Conservation (phyloP, 1,139 yeast species). For the Pichia cactophila region DNA sequence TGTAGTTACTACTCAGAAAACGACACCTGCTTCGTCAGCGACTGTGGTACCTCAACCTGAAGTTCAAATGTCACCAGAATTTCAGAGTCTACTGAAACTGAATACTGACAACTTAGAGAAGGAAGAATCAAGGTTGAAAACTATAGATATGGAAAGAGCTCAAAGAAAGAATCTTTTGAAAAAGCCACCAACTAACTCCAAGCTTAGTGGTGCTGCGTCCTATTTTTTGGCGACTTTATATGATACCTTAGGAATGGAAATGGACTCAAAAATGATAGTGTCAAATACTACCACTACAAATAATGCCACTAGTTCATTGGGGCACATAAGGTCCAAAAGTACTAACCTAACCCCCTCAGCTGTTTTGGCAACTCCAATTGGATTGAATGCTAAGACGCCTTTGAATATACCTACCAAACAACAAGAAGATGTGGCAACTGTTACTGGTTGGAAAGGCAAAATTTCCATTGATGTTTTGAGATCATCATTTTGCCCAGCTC, state of each 20-base stretch:
- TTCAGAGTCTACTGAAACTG: conserved; percentile 25
- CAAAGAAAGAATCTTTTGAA: conserved; percentile 34
- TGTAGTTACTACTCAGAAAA: conserved; percentile 6
- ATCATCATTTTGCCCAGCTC: conserved; percentile 34
- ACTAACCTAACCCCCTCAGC: conserved; percentile 28
- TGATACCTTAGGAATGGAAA: conserved; percentile 42
- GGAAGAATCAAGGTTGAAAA: conserved; percentile 22
- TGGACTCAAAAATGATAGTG: conserved; percentile 25
- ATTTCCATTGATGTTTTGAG: conserved; percentile 40
- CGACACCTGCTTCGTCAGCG: not conserved
- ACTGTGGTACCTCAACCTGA: not conserved
- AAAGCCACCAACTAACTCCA: not conserved
- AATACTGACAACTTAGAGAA: conserved; percentile 23
- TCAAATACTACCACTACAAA: conserved; percentile 8
- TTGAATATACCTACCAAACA: conserved; percentile 15
- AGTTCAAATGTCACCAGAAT: conserved; percentile 22
- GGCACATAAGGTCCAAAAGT: conserved; percentile 8
- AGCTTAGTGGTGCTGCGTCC: conserved; percentile 35
- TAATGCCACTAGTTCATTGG: not conserved
- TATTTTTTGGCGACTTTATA: conserved; percentile 47
- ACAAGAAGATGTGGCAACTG: conserved; percentile 9
- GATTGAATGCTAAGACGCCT: conserved; percentile 30
- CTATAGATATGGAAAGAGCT: conserved; percentile 26
- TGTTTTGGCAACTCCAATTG: conserved; percentile 34
- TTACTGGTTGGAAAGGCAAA: conserved; percentile 37